Conservation (phyloP, 768 basidiomycete species). For the Lentinus tigrinus region DNA sequence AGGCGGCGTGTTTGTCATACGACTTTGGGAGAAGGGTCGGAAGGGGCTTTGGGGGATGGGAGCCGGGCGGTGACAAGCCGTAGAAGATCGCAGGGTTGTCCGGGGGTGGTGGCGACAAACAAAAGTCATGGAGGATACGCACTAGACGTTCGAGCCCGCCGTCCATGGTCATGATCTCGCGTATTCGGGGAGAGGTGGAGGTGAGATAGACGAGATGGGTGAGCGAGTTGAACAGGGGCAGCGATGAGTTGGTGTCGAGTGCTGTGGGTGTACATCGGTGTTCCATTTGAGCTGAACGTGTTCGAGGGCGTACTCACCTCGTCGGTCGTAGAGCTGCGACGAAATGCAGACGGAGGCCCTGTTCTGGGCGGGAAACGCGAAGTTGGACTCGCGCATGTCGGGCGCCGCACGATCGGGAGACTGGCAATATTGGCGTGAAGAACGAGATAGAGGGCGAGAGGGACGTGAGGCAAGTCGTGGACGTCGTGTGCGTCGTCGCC, state of each 20-base stretch:
- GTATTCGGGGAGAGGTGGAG: conserved; percentile 94
- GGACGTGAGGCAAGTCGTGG: conserved; percentile 9
- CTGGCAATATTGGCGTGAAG: background rate
- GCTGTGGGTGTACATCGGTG: conserved; percentile 27
- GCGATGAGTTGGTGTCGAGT: conserved; percentile 53
- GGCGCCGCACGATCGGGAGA: conserved; percentile 2
- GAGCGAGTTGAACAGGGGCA: conserved; percentile 88
- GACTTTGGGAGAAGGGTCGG: conserved; percentile 66
- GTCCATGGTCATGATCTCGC: conserved; percentile 97
- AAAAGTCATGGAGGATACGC: conserved; percentile 86
- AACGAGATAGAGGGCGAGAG: background rate
- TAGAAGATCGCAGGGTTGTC: conserved; percentile 76
- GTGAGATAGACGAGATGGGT: conserved; percentile 96
- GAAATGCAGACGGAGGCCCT: conserved; percentile 94
- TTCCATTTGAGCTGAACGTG: background rate
- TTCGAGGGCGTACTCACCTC: conserved; percentile 59
- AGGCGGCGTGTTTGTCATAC: conserved; percentile 83
- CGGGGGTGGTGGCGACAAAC: conserved; percentile 77
- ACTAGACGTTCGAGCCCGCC: conserved; percentile 96
- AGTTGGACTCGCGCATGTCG: conserved; percentile 91
- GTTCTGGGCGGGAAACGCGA: conserved; percentile 92
- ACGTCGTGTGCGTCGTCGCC: conserved; percentile 17
- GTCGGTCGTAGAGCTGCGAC: conserved; percentile 89
- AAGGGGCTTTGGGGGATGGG: conserved; percentile 50
- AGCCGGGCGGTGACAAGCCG: conserved; percentile 67